Evolutionary conservation across 2,329 filamentous ascomycete species (phyloP), one percentile per base, ranked within the genome.

Genomic region (Alternaria ethzedia): DNA sequence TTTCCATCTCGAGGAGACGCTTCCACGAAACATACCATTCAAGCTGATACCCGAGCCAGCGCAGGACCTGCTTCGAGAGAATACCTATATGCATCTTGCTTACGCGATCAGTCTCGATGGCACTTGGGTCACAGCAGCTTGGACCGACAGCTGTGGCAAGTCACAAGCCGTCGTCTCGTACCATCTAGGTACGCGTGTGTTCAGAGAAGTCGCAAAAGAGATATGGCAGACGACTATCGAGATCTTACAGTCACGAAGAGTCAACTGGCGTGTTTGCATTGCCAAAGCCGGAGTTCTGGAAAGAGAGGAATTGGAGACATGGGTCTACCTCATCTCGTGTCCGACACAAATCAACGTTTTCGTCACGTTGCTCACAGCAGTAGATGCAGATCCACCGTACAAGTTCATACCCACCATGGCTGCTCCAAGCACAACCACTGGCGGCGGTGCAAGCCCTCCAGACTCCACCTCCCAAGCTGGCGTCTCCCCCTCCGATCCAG

Each of bases 191-290:
- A 89, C 64, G 85, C 88, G 79, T 83, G 86, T 69, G 83, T 87
- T 93, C 65, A 82, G 83, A 13, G 88, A 91, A 21, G 83, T 94
- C n/a, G 88, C 88, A 1, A 85, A 86, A 51, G 91, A 94, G 71
- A 91, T 96, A 4, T 95, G 92, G 91, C 86, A 89, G 59, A 91
- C 89, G 1, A 95, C 92, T 0, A 82, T 90, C 28, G 90, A 90
- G n/a, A 86, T 95, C 30, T 87, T 94, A 32, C 87, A 89, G 0
- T 83, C 84, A 15, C 88, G 89, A 78, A 90, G 89, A 70, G 88
- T 94, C 0, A 88, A 90, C 60, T 95, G 92, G 91, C 89, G 92
- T 15, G 82, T 96, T 11, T 89, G 93, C 64, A 86, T 96, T 63
- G 89, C 90, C 32, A 91, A 91, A 77, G 89, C 87, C 51, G 89